phyloP scores from a whole-genome alignment of 2,329 filamentous ascomycete species.

The Neofusicoccum ribis region DNA sequence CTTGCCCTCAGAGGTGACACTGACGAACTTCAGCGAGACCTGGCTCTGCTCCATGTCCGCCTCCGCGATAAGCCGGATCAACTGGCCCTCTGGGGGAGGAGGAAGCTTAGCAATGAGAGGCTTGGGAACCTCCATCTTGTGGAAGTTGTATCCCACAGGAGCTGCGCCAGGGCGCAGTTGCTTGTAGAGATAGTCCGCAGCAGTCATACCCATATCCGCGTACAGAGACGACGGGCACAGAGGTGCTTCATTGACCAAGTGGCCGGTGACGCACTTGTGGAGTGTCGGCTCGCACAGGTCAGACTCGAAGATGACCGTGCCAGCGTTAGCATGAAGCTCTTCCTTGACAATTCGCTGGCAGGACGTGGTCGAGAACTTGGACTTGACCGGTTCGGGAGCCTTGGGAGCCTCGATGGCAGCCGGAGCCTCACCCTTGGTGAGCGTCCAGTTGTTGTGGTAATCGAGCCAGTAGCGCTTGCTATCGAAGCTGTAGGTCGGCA shows the following conservation, averaged over 20 bases:
- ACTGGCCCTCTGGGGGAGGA: slow-evolving; percentile 53
- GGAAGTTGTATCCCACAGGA: slow-evolving; percentile 63
- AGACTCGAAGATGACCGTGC: slow-evolving; percentile 63
- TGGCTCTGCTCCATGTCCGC: slow-evolving; percentile 57
- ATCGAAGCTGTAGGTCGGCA: slow-evolving; percentile 69
- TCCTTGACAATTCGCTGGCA: slow-evolving; percentile 66
- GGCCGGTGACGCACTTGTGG: slow-evolving; percentile 62
- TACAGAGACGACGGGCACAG: slow-evolving; percentile 66
- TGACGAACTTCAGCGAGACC: slow-evolving; percentile 58
- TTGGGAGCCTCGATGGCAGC: slow-evolving; percentile 38
- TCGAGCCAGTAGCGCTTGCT: slow-evolving; percentile 72
- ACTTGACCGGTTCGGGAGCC: slow-evolving; percentile 46
- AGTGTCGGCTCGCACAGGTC: slow-evolving; percentile 66
- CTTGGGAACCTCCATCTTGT: slow-evolving; percentile 68
- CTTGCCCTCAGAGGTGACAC: slow-evolving; percentile 60
- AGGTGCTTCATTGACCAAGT: slow-evolving; percentile 66
- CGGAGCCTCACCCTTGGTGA: slow-evolving; percentile 65
- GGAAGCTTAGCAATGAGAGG: slow-evolving; percentile 62
- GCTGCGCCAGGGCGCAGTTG: slow-evolving; percentile 58
- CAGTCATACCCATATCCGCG: slow-evolving; percentile 65
- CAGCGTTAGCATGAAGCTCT: slow-evolving; percentile 61
- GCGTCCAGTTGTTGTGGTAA: slow-evolving; percentile 69
- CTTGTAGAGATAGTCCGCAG: slow-evolving; percentile 68
- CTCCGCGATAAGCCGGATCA: slow-evolving; percentile 62
- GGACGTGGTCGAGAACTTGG: slow-evolving; percentile 63